Evolutionary conservation across 2,329 filamentous ascomycete species (phyloP), one percentile per base, ranked within the genome.

Genomic region (Fusarium papillatum): DNA sequence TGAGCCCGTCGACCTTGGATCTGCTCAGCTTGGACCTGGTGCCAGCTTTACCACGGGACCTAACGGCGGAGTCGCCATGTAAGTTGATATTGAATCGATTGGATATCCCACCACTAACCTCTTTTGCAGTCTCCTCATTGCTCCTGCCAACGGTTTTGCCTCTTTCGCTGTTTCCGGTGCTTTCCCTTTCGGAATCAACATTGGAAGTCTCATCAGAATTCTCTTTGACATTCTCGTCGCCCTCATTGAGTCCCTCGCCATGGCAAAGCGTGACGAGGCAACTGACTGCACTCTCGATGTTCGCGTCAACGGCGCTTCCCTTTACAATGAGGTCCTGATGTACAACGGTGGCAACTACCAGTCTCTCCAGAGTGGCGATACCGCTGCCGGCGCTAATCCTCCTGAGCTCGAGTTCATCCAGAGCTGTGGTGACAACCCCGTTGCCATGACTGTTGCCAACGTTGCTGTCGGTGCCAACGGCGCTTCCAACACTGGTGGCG

Each of bases 401-500:
- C 69, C 71, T 19, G 9, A 26, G 0, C 0, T 77, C 16, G 34
- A 62, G 19, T 71, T 77, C 26, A 34, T 66, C 2, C 70, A 77
- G 63, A n/a, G 14, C 11, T 77, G 75, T 1, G 75, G 75, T 10
- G 48, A 29, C 11, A 43, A 29, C 34, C 41, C 67, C 0, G 3
- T 22, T n/a, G 4, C 3, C 2, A 0, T 43, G 19, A 16, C 10
- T 1, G 53, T 77, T 24, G 43, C 66, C 13, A 6, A 57, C 1
- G 57, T 76, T 3, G 39, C 46, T 4, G 55, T 62, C 4, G 71
- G 78, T 0, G 75, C 77, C 11, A 76, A 79, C 17, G 77, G 31
- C 24, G 69, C 26, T 34, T 36, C 62, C 31, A 24, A 34, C 46
- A 55, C 34, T 29, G 57, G 31, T 9, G 39, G 39, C 11, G 60